Conservation (phyloP, 176 grass and related monocot genomes). For the Oryza punctata region DNA sequence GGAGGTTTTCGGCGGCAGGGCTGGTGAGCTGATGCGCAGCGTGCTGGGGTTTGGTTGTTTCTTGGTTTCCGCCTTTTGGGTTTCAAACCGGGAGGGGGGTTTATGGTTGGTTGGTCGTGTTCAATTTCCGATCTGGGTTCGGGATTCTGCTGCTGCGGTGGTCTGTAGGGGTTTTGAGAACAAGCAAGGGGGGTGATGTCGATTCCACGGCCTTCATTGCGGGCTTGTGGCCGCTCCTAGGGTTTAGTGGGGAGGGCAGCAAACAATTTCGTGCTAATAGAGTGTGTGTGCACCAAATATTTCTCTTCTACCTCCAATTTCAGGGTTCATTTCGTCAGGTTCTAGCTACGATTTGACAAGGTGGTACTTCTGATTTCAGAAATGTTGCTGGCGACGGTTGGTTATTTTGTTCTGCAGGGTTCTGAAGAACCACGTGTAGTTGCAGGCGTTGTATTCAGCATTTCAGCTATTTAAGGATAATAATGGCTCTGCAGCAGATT, state of each 20-base stretch:
- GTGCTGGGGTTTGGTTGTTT: neutral
- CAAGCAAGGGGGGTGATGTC: neutral
- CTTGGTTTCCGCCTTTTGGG: neutral
- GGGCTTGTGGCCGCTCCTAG: constrained; percentile 22
- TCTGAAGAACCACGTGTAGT: neutral
- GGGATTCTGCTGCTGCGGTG: neutral
- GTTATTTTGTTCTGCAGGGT: neutral
- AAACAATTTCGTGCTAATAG: neutral
- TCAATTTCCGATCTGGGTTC: neutral
- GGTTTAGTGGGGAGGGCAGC: neutral
- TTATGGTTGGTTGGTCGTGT: constrained; percentile 20
- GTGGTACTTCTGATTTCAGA: neutral
- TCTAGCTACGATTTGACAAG: too few relatives aligned
- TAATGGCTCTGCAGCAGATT: constrained; percentile 11
- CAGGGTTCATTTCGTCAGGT: too few relatives aligned
- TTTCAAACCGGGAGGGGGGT: constrained; percentile 26
- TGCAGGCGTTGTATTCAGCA: neutral
- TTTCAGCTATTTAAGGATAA: neutral
- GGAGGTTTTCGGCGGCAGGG: neutral
- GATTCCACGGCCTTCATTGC: neutral
- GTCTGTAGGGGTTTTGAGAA: neutral
- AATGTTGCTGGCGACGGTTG: neutral
- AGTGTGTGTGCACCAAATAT: too few relatives aligned
- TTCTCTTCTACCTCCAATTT: too few relatives aligned
- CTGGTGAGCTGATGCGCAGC: neutral